Base-by-base conservation (phyloP, 768 basidiomycete species). In the Sarcodon aspratus region DNA sequence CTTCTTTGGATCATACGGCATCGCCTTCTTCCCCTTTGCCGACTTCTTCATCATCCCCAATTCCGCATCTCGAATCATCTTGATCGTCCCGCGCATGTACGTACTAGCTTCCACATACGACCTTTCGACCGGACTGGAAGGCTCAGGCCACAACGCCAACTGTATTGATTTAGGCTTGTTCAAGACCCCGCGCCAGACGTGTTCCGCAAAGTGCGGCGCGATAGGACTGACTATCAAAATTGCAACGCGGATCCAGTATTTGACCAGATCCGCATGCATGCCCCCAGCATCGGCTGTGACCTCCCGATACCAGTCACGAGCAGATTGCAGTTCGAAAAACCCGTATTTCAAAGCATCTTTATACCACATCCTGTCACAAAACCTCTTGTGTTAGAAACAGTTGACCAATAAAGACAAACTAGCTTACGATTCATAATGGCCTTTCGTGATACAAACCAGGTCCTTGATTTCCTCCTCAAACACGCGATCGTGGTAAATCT, bases 231-330 rank as follows among this genome's bases (percentile, higher is more conserved):
- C 73, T 54, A 96, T 71, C 46, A 98, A 71, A 6, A 86, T 76
- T n/a, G 90, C 80, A 50, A 72, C 66, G 45, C 80, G 79, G 62
- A 97, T 82, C 86, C 86, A 98, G 70, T 80, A 78, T 53, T 79
- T 69, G 59, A 95, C 80, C 43, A 98, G 78, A 52, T 92, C 92
- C 45, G 62, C 71, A 66, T 98, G 94, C 92, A 98, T 96, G 31
- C 92, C 90, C 7, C 40, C 40, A 45, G 82, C 69, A 52, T 92
- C 89, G 7, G 78, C 69, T 3, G 88, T 93, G 46, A 95, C 89
- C 61, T 93, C 87, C 50, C 93, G 89, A 64, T 98, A 98, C 85
- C 92, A 93, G 62, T 98, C 94, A 43, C 96, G 86, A 2, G 81
- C 74, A 45, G 78, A 84, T 63, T 97, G 91, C 55, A 94, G 76